Percentiles rank a stretch among this genome's conserved stretches.
Conservation (phyloP, 495 filamentous ascomycete species). For the Viridothelium virens region DNA sequence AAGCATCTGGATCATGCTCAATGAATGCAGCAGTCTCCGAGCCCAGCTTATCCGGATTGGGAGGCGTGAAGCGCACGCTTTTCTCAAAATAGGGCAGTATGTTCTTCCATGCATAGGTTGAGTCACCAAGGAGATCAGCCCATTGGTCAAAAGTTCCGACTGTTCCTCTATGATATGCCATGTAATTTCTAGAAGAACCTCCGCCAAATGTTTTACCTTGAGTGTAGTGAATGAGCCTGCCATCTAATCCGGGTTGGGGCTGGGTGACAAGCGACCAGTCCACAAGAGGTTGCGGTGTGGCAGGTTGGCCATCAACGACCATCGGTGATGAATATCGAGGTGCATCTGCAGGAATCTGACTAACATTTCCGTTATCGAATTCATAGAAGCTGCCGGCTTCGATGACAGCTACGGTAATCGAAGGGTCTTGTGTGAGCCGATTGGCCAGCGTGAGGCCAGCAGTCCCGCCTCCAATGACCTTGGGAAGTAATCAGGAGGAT, state of each 20-base stretch:
- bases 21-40: slow-evolving; percentile 23
- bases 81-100: slow-evolving; percentile 41
- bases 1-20: slow-evolving; percentile 24
- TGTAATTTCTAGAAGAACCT: slow-evolving; percentile 3
- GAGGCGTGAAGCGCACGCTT: slow-evolving; percentile 33
- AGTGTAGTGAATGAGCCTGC: slow-evolving; percentile 4
- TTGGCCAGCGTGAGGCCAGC: slow-evolving; percentile 20
- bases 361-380: slow-evolving; percentile 15
- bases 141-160: slow-evolving; percentile 41
- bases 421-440: slow-evolving; percentile 19
- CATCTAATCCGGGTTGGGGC: slow-evolving; percentile 16
- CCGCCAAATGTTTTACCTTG: slow-evolving; percentile 8
- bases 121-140: slow-evolving; percentile 41
- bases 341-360: background rate
- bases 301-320: background rate
- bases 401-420: slow-evolving; percentile 20
- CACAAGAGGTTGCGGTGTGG: slow-evolving; percentile 21
- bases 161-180: slow-evolving; percentile 20
- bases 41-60: slow-evolving; percentile 24
- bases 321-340: background rate
- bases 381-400: slow-evolving; percentile 23
- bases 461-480: slow-evolving; percentile 24
- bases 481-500: background rate
- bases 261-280: slow-evolving; percentile 26
- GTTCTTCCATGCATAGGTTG: slow-evolving; percentile 40